phyloP scores from a whole-genome alignment of 2,329 filamentous ascomycete genomes.

The Alternaria gansuensis region DNA sequence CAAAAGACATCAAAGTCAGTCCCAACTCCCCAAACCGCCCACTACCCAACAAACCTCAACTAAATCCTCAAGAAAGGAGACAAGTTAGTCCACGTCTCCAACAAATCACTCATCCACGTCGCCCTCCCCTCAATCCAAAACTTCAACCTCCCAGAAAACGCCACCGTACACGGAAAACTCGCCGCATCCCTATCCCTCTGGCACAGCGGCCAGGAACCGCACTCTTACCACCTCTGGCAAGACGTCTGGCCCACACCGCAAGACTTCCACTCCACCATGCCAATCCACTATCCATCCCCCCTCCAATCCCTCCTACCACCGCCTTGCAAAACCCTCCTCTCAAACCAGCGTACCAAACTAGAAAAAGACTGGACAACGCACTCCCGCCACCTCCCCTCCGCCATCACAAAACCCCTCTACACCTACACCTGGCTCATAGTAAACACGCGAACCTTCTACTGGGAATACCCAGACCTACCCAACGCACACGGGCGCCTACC shows the following conservation, averaged over 20 bases:
- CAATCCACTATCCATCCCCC: constrained; percentile 62
- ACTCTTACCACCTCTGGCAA: constrained; percentile 65
- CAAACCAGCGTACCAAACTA: constrained; percentile 65
- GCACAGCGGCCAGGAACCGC: constrained; percentile 53
- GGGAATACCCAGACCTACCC: constrained; percentile 55
- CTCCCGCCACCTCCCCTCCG: constrained; percentile 55
- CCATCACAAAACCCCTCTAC: constrained; percentile 56
- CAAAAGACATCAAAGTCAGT: constrained; percentile 69
- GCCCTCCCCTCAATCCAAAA: constrained; percentile 63
- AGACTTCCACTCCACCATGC: constrained; percentile 68
- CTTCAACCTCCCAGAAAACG: constrained; percentile 61
- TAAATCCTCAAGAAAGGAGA: constrained; percentile 63
- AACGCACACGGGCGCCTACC: constrained; percentile 53
- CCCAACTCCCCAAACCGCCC: background rate
- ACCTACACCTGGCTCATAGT: constrained; percentile 68
- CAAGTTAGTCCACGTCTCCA: constrained; percentile 70
- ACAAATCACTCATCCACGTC: constrained; percentile 69
- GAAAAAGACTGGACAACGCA: constrained; percentile 61
- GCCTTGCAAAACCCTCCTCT: constrained; percentile 56
- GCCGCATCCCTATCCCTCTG: constrained; percentile 71
- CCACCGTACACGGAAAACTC: constrained; percentile 74
- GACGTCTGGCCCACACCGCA: constrained; percentile 70
- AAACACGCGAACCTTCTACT: constrained; percentile 69
- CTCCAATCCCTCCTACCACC: constrained; percentile 55
- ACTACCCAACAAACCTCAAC: constrained; percentile 7